Conservation (phyloP, 345 rosid genomes). For the Ceriops zippeliana region DNA sequence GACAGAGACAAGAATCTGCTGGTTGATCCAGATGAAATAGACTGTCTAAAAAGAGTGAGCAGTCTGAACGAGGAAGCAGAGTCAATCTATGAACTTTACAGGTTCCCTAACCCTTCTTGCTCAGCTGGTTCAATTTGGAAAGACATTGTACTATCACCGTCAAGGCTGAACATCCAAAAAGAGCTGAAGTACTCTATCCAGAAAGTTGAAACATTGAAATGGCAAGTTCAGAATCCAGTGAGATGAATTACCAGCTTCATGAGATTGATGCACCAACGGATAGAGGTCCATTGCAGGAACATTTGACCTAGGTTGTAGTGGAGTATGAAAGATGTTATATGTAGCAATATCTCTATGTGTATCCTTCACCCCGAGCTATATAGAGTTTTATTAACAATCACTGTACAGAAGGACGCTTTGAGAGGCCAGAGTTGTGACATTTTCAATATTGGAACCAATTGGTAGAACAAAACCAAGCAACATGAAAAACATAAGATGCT, state of each 20-base stretch:
- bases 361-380: too few relatives aligned
- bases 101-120: conserved; percentile 63
- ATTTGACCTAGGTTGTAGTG: conserved; percentile 12
- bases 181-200: conserved; percentile 65
- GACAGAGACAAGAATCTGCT: conserved; percentile 77
- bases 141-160: conserved; percentile 86
- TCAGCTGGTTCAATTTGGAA: conserved; percentile 86
- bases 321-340: conserved; percentile 4
- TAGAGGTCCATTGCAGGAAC: conserved; percentile 8
- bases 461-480: too few relatives aligned
- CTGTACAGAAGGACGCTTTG: too few relatives aligned
- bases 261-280: conserved; percentile 7
- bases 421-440: too few relatives aligned
- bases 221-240: neutral
- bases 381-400: too few relatives aligned
- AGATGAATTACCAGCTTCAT: conserved; percentile 10
- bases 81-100: conserved; percentile 71
- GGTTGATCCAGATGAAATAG: conserved; percentile 86
- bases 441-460: too few relatives aligned
- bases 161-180: conserved; percentile 70
- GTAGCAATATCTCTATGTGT: neutral
- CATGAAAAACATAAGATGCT: too few relatives aligned
- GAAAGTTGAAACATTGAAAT: conserved; percentile 44
- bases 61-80: conserved; percentile 72
- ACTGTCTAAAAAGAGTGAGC: conserved; percentile 57